phyloP scores from a whole-genome alignment of 257 asterid genomes.

The Rehmannia glutinosa region DNA sequence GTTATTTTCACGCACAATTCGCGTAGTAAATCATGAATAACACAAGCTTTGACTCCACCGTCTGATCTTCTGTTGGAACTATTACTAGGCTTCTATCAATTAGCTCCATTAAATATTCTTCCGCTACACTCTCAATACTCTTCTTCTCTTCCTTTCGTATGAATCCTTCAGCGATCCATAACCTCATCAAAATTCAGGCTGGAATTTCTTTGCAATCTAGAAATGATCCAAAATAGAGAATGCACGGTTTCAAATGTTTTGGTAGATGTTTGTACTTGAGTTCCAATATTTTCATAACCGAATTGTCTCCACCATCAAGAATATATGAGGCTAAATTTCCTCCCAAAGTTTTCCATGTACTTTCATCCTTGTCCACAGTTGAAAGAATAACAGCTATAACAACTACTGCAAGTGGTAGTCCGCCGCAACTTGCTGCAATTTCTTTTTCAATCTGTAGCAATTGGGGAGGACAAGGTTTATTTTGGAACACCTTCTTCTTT shows the following conservation, averaged over 20 bases:
- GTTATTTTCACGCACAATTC: slow-evolving; percentile 8
- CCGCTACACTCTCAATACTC: background rate
- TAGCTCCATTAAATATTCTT: slow-evolving; percentile 17
- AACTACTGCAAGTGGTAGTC: background rate
- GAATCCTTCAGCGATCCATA: slow-evolving; percentile 33
- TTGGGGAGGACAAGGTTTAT: too few species aligned
- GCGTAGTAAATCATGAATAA: slow-evolving; percentile 15
- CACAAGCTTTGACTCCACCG: slow-evolving; percentile 17
- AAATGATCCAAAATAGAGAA: slow-evolving; percentile 28
- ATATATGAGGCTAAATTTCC: background rate
- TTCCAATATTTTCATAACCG: background rate
- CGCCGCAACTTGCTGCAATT: background rate
- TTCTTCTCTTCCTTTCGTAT: background rate
- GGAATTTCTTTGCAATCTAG: slow-evolving; percentile 6
- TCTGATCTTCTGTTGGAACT: background rate
- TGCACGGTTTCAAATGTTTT: slow-evolving; percentile 20
- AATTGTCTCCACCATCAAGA: background rate
- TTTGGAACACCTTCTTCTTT: too few species aligned
- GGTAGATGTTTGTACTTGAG: slow-evolving; percentile 28
- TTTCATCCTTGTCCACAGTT: background rate
- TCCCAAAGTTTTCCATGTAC: background rate
- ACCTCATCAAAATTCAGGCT: background rate
- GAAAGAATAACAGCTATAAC: background rate
- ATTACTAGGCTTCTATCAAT: slow-evolving; percentile 3
- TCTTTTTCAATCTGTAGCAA: too few species aligned